These are phyloP conservation scores for Cicer chorassanicum DNA, from an alignment of 306 rosid genomes.

Conservation along the genomic window DNA sequence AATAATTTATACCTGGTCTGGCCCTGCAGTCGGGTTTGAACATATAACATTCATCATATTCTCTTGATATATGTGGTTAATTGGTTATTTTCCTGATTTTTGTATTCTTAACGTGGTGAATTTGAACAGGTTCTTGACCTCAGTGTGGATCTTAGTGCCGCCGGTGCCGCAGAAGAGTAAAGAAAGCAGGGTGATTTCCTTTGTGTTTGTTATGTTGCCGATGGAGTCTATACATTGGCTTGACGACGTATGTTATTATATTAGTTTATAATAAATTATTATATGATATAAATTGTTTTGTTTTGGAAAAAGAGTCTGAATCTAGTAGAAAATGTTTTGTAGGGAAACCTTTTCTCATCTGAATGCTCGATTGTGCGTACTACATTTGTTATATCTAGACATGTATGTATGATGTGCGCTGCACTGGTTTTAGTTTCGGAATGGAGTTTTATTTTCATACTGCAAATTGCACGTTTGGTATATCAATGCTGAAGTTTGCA, in stretches of 20 bases:
- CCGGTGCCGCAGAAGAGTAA: constrained; percentile 97
- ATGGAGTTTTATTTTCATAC: constrained; percentile 21
- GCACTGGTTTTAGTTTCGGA: constrained; percentile 15
- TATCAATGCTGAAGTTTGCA: not conserved
- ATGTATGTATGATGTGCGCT: constrained; percentile 6
- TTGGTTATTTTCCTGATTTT: constrained; percentile 15
- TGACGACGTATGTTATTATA: constrained; percentile 32
- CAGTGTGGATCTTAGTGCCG: constrained; percentile 93
- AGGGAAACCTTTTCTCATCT: constrained; percentile 31
- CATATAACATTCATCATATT: not conserved
- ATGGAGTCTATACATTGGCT: constrained; percentile 29
- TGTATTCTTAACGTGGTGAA: constrained; percentile 26
- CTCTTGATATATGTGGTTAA: constrained; percentile 33
- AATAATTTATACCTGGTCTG: not conserved
- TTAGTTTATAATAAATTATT: constrained; percentile 47
- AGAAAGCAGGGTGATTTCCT: constrained; percentile 14
- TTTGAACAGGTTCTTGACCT: constrained; percentile 80
- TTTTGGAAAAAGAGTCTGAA: constrained; percentile 20
- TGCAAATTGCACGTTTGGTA: constrained; percentile 11
- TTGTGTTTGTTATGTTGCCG: constrained; percentile 39
- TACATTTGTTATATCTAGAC: constrained; percentile 36
- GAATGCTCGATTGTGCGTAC: constrained; percentile 26
- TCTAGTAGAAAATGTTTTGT: constrained; percentile 29
- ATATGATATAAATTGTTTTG: constrained; percentile 31
- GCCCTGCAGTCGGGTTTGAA: not conserved